Conservation (phyloP, 2,329 filamentous ascomycete species). For the Rasamsonia emersonii region DNA sequence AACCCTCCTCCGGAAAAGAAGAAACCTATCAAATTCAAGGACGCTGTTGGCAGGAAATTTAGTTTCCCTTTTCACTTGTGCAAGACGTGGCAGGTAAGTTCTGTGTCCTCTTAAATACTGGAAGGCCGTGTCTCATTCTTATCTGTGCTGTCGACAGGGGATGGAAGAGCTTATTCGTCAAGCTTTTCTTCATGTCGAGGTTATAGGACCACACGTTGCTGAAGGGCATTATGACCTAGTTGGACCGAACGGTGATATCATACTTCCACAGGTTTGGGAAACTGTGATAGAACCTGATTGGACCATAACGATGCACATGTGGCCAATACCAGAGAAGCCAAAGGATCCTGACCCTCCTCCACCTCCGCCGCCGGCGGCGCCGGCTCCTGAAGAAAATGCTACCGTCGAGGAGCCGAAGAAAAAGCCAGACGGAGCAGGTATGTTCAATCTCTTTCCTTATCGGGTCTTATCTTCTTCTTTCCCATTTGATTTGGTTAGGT, state of each 20-base stretch:
- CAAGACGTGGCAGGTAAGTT: conserved; percentile 67
- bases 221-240: conserved; percentile 73
- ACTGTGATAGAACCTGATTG: conserved; percentile 71
- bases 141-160: conserved; percentile 45
- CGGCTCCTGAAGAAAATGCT: conserved; percentile 12
- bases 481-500: too few species aligned
- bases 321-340: conserved; percentile 50
- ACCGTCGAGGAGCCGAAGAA: conserved; percentile 23
- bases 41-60: conserved; percentile 84
- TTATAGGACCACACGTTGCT: conserved; percentile 66
- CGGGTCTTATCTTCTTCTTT: too few species aligned
- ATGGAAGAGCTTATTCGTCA: conserved; percentile 84
- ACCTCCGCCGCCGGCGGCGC: conserved; percentile 16
- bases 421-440: conserved; percentile 25
- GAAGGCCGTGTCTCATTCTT: conserved; percentile 5
- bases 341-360: conserved; percentile 29
- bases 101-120: neutral
- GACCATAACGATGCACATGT: conserved; percentile 61
- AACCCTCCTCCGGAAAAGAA: conserved; percentile 50
- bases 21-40: conserved; percentile 78
- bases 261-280: conserved; percentile 74
- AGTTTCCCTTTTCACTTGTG: conserved; percentile 84
- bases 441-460: conserved; percentile 8
- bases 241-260: conserved; percentile 72
- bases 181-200: conserved; percentile 70